phyloP scores from a whole-genome alignment of 2,329 filamentous ascomycete genomes.

The Sarocladiaceae sp. region DNA sequence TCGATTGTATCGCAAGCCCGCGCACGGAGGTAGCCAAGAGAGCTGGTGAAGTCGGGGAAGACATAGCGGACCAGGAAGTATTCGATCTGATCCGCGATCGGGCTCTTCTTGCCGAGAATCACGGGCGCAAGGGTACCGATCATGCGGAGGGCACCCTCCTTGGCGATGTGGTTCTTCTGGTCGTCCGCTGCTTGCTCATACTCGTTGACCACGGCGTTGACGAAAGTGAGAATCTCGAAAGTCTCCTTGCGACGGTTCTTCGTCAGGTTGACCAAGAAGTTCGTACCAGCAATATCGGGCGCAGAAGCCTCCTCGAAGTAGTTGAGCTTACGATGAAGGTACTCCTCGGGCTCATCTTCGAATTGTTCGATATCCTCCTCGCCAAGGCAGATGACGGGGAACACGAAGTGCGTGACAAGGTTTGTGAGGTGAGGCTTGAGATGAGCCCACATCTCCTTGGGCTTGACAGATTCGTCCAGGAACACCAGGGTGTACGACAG shows the following conservation, averaged over 20 bases:
- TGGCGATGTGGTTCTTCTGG: constrained; percentile 89
- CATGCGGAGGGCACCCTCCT: constrained; percentile 95
- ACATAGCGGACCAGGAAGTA: constrained; percentile 98
- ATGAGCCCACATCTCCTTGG: constrained; percentile 93
- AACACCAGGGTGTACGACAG: constrained; percentile 91
- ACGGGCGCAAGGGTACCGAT: constrained; percentile 92
- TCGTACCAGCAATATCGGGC: constrained; percentile 91
- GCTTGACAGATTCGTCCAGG: constrained; percentile 94
- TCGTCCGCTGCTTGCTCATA: constrained; percentile 80
- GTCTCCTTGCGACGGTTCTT: constrained; percentile 94
- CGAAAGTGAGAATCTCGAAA: constrained; percentile 87
- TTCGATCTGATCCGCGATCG: constrained; percentile 94
- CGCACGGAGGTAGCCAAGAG: constrained; percentile 85
- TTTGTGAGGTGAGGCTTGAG: constrained; percentile 91
- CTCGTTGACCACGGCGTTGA: constrained; percentile 89
- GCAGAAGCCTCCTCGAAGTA: constrained; percentile 96
- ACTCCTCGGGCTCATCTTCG: constrained; percentile 89
- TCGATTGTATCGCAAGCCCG: constrained; percentile 95
- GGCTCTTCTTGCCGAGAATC: constrained; percentile 95
- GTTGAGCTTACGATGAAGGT: constrained; percentile 93
- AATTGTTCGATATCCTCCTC: constrained; percentile 93
- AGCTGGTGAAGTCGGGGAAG: constrained; percentile 93
- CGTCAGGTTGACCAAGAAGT: constrained; percentile 90
- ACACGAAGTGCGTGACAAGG: constrained; percentile 88
- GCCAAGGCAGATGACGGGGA: constrained; percentile 88